Conservation (phyloP, 2,329 filamentous ascomycete genomes). For the Kalaharituber pfeilii region DNA sequence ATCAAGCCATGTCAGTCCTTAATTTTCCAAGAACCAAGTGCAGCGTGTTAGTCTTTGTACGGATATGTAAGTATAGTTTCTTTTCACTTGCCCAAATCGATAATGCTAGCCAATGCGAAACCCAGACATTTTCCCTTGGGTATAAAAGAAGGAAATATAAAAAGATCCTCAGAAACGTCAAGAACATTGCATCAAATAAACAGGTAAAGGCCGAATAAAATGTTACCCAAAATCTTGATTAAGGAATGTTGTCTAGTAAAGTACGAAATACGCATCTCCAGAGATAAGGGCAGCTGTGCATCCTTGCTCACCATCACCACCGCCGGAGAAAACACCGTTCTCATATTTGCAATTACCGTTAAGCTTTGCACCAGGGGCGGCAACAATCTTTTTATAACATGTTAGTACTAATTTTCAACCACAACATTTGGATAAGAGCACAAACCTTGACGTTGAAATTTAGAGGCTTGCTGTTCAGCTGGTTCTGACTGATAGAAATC, state of each 20-base stretch:
- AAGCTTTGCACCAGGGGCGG: constrained; percentile 2
- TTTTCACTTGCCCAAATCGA: background rate
- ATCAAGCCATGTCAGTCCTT: no score
- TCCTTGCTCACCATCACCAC: constrained; percentile 11
- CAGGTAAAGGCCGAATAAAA: background rate
- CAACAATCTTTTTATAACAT: constrained; percentile 4
- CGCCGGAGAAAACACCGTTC: constrained; percentile 9
- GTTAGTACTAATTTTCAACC: no score
- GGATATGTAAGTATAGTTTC: no score
- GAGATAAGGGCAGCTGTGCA: background rate
- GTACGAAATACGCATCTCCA: constrained; percentile 29
- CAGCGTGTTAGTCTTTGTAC: no score
- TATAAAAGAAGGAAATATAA: background rate
- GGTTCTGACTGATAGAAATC: constrained; percentile 16
- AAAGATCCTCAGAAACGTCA: background rate
- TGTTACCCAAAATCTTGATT: background rate
- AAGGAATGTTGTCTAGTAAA: constrained; percentile 44
- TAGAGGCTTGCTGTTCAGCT: constrained; percentile 6
- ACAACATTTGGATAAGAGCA: background rate
- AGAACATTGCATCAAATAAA: background rate
- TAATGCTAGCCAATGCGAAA: background rate
- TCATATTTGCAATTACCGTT: constrained; percentile 11
- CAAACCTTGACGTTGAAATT: constrained; percentile 12
- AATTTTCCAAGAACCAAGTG: no score
- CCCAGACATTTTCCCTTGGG: background rate